Base-by-base conservation (phyloP, 345 rosid genomes). In the Durio zibethinus region DNA sequence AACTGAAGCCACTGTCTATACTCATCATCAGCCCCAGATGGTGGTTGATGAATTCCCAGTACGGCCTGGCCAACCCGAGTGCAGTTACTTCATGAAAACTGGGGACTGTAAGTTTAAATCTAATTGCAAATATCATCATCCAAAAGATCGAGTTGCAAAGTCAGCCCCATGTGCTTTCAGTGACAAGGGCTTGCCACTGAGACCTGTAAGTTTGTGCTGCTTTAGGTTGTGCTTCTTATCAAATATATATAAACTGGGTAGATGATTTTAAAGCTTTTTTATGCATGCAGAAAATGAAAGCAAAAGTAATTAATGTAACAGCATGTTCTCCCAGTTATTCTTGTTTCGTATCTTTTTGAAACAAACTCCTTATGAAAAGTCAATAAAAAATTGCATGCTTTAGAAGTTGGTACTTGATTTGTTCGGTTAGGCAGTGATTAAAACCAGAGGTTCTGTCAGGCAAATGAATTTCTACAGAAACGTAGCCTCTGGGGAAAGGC, bases 21-120 rank as follows among this genome's bases (percentile, higher is more conserved):
- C 85, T 20, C 86, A 81, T 64, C 88, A 88, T 81, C 89, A 85
- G 80, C 84, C 81, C 42, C 91, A 79, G 72, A 83, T 82, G 79
- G 60, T 80, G 68, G 82, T 83, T 47, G 98, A 90, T 75, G 97
- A 93, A 75, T 96, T 86, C 80, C 98, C 99, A 2, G 95, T 91
- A 80, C 92, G 97, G 76, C 98, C 97, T 31, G 97, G 94, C 80
- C 93, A 87, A 78, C 95, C 97, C n/a, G 97, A 90, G 47, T 96
- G 98, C 88, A 84, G 78, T 79, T 93, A 83, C 80, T 96, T 83
- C 75, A 52, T 93, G 47, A 92, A 87, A 89, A 92, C 92, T 29
- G 99, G 99, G 74, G 98, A 92, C 60, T 93, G 99, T 64, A 96
- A 91, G 86, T 96, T 85, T 75, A 96, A 82, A 78, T 87, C 87